A percentile compares a stretch with the other conserved stretches of the same genome.
phyloP scores from a whole-genome alignment of 106 monocot genomes.

The Allium cepa region DNA sequence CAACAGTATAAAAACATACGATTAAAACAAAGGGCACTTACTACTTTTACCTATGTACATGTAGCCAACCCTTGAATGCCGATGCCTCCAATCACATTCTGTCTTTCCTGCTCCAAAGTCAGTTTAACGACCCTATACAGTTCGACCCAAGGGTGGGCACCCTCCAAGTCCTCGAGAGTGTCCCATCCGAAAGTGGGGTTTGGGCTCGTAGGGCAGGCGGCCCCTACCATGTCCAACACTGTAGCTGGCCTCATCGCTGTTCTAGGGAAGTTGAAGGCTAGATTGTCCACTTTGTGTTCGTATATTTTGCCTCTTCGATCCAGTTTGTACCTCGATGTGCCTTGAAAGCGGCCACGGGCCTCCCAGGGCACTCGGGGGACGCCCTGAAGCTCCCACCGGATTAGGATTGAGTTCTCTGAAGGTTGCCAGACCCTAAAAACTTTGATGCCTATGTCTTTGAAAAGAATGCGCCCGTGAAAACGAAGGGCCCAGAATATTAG shows the following conservation, averaged over 20 bases:
- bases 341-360: constrained; percentile 56
- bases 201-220: constrained; percentile 37
- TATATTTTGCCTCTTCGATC: constrained; percentile 82
- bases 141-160: constrained; percentile 46
- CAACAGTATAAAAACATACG: too few species aligned
- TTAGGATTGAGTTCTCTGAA: constrained; percentile 59
- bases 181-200: constrained; percentile 35
- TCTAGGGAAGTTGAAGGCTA: constrained; percentile 72
- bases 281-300: constrained; percentile 80
- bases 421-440: constrained; percentile 76
- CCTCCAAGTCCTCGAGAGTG: constrained; percentile 3
- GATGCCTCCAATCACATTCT: constrained; percentile 1
- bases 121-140: constrained; percentile 56
- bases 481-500: constrained; percentile 79
- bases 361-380: constrained; percentile 90
- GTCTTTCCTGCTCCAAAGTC: constrained; percentile 30
- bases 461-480: constrained; percentile 68
- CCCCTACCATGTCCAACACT: constrained; percentile 51
- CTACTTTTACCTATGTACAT: constrained; percentile 20
- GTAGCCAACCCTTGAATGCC: constrained; percentile 29
- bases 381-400: constrained; percentile 65
- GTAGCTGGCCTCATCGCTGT: constrained; percentile 17
- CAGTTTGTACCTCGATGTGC: constrained; percentile 71
- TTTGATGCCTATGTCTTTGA: constrained; percentile 52
- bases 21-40: too few species aligned